Base-by-base conservation (phyloP, 1,284 basidiomycete genomes). In the Leccinum subrobustum region DNA sequence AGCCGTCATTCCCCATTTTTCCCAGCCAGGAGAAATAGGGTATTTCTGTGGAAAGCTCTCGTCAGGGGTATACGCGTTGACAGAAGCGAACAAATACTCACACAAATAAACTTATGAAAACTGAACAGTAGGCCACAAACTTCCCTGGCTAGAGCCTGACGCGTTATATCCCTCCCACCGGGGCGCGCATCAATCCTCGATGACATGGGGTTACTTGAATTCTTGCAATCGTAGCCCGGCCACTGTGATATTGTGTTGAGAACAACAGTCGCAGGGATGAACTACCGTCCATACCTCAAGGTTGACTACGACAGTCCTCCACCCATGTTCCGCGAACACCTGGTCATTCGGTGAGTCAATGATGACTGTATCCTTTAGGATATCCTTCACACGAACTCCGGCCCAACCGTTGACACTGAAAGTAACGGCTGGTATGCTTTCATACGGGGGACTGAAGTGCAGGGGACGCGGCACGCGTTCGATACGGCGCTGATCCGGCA, bases 381-480 rank as follows among this genome's bases (percentile, higher is more conserved):
- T 2, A 31, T 72, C 70, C 57, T 20, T 65, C 0, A 62, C 56
- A 6, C 63, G 60, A 1, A 70, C 63, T 23, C 73, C 73, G 4
- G 65, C 57, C 56, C 64, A 74, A 5, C 67, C 62, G 3, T 54
- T 56, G 0, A 56, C 57, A 11, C 66, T 64, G 29, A 72, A 72
- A 1, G 59, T 63, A 52, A 75, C 55, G 0, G 54, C 52, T 7
- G 56, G 64, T 20, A 72, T 61, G n/a, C 50, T 65, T 35, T 73
- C 62, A 1, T 42, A 29, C 2, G 55, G 57, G 8, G 70, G 73
- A 35, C 31, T 69, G 6, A 64, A 20, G 1, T 57, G 27, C 3
- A 6, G 9, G 0, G 64, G 54, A 31, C 69, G 70, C 1, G 72
- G 73, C n/a, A 72, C 60, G 18, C 47, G 69, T 37, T 63, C 66